A percentile compares a stretch with the other conserved stretches of the same genome.
Evolutionary conservation across 176 grass and related monocot species (phyloP).

Genomic region (Carex cristatella): DNA sequence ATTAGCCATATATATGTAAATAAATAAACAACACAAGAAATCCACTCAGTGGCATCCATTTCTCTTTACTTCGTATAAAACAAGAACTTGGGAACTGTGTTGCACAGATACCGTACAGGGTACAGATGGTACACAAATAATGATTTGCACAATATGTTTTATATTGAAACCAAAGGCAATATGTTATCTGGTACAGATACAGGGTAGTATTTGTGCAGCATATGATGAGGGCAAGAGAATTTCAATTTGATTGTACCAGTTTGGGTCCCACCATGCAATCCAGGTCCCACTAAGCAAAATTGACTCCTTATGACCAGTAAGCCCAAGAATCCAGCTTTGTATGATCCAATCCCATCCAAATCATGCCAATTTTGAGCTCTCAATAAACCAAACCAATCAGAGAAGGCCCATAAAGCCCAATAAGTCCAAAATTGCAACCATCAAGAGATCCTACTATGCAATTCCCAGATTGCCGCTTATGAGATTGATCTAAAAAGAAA

Average conservation of each 20-base stretch:
- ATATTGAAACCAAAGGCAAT: background rate
- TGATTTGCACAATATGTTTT: background rate
- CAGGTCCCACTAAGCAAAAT: slow-evolving; percentile 19
- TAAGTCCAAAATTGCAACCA: slow-evolving; percentile 27
- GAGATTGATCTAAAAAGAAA: slow-evolving; percentile 27
- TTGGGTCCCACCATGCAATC: slow-evolving; percentile 10
- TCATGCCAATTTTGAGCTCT: slow-evolving; percentile 21
- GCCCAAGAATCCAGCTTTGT: slow-evolving; percentile 24
- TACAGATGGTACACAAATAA: background rate
- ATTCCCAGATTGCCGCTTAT: slow-evolving; percentile 23
- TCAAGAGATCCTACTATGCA: slow-evolving; percentile 21
- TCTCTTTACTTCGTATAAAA: background rate
- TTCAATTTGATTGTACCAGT: slow-evolving; percentile 12
- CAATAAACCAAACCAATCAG: slow-evolving; percentile 13
- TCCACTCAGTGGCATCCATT: background rate
- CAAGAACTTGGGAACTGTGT: background rate
- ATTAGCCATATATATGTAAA: background rate
- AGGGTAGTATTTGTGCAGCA: background rate
- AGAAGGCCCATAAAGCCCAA: slow-evolving; percentile 4
- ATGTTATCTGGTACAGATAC: background rate
- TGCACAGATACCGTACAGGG: background rate
- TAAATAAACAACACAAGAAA: background rate
- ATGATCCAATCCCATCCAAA: slow-evolving; percentile 15
- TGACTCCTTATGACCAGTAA: slow-evolving; percentile 19
- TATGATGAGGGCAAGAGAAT: slow-evolving; percentile 3